A percentile compares a stretch with the other conserved stretches of the same genome.
These are phyloP conservation scores for Pythium insidiosum DNA, from an alignment of 352 stramenopile species.

Conservation along the genomic window DNA sequence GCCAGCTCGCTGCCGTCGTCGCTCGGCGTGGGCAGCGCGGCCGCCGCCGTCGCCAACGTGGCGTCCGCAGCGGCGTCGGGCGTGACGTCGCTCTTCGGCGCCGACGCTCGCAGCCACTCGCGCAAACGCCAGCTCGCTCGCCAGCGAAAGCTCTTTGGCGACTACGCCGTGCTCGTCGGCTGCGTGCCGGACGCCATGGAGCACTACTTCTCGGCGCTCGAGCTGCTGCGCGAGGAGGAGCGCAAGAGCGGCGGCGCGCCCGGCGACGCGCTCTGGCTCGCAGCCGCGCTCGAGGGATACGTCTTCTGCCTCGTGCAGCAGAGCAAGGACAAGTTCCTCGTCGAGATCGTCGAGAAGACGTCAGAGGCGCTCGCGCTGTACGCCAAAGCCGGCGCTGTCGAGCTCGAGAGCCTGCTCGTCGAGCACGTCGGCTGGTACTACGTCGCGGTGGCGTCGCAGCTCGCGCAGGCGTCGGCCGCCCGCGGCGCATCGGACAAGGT, in stretches of 20 bases:
- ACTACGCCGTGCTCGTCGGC: conserved; percentile 65
- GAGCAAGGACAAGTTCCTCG: conserved; percentile 39
- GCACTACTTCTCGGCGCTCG: conserved; percentile 60
- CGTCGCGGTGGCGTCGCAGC: conserved; percentile 27
- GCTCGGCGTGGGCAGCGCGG: no score
- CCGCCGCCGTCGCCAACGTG: conserved; percentile 27
- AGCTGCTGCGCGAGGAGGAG: conserved; percentile 75
- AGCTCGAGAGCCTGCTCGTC: conserved; percentile 68
- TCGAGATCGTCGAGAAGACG: conserved; percentile 73
- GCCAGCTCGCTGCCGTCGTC: no score
- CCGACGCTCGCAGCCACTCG: conserved; percentile 36
- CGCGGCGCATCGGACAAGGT: conserved; percentile 23
- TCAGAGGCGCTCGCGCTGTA: conserved; percentile 69
- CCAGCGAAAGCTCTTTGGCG: conserved; percentile 69
- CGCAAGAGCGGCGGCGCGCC: conserved; percentile 32
- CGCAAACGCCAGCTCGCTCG: conserved; percentile 49
- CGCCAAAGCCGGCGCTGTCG: conserved; percentile 41
- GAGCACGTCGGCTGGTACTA: conserved; percentile 74
- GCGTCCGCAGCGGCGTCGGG: conserved; percentile 12
- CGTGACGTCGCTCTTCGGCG: conserved; percentile 17
- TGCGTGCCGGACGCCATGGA: conserved; percentile 59
- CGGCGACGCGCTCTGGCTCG: conserved; percentile 72
- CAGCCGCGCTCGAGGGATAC: conserved; percentile 69
- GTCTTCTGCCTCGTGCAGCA: conserved; percentile 51
- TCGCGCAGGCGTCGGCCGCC: conserved; percentile 12